These are phyloP conservation scores for Cyberlindnera xylosilytica DNA, from an alignment of 805 yeast genomes.

Conservation along the genomic window DNA sequence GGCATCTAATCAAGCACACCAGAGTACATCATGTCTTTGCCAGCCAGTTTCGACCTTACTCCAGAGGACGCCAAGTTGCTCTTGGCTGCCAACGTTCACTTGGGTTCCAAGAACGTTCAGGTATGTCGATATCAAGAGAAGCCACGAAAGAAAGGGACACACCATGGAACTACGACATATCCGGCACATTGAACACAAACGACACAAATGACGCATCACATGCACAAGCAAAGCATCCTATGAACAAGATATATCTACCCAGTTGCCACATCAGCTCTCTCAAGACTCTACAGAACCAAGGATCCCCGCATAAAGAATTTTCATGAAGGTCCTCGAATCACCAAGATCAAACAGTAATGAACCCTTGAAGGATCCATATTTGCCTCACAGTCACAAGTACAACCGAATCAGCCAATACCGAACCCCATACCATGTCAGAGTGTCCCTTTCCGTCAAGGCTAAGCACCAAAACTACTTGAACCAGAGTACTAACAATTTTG, in stretches of 20 bases:
- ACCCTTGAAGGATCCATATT: too few relatives aligned
- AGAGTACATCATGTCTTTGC: constrained; percentile 61
- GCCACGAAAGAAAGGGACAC: not conserved
- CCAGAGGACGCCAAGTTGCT: constrained; percentile 98
- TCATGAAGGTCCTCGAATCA: not conserved
- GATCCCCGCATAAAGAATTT: not conserved
- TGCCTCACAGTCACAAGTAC: too few relatives aligned
- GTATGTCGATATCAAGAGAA: constrained; percentile 47
- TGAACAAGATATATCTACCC: too few relatives aligned
- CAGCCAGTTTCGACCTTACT: constrained; percentile 88
- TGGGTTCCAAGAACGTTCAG: constrained; percentile 99
- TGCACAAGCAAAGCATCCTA: too few relatives aligned
- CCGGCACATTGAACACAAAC: not conserved
- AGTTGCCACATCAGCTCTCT: not conserved
- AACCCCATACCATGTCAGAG: too few relatives aligned
- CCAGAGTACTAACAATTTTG: constrained; percentile 10
- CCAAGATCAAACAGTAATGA: not conserved
- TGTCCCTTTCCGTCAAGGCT: too few relatives aligned
- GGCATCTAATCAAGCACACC: constrained; percentile 6
- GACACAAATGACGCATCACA: too few relatives aligned
- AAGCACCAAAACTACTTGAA: not conserved
- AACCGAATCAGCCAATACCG: too few relatives aligned
- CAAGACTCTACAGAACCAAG: not conserved
- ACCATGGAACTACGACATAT: not conserved
- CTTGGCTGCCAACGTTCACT: constrained; percentile 99